phyloP scores from a whole-genome alignment of 2,329 filamentous ascomycete genomes.

The Aspergillus tanneri region DNA sequence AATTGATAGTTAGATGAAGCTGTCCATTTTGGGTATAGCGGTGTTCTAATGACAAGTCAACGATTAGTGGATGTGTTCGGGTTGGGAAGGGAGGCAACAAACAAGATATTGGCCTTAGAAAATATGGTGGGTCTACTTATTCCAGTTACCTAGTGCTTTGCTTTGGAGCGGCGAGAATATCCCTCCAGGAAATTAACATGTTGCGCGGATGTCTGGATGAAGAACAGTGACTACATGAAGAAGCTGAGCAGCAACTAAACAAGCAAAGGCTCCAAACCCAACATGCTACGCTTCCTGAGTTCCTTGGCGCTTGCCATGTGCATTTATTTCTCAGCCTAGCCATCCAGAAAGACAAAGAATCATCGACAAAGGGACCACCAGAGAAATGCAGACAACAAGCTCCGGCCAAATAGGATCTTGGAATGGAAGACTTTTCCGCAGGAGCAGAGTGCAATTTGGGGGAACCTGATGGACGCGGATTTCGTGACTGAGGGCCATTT shows the following conservation, averaged over 20 bases:
- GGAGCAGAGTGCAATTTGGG: neutral
- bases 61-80: too few relatives aligned
- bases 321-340: slow-evolving; percentile 17
- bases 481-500: slow-evolving; percentile 17
- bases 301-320: slow-evolving; percentile 15
- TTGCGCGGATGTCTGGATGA: too few relatives aligned
- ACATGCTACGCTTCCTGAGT: slow-evolving; percentile 2
- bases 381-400: neutral
- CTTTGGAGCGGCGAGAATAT: too few relatives aligned
- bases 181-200: too few relatives aligned
- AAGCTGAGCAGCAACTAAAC: neutral
- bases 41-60: too few relatives aligned
- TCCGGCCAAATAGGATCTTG: neutral
- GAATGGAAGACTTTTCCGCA: neutral
- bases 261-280: too few relatives aligned
- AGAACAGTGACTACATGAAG: neutral
- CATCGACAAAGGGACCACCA: slow-evolving; percentile 14
- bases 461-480: slow-evolving; percentile 11
- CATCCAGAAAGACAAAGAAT: slow-evolving; percentile 13
- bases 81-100: too few relatives aligned
- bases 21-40: too few relatives aligned
- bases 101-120: too few relatives aligned
- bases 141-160: too few relatives aligned
- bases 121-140: too few relatives aligned
- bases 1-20: too few relatives aligned